Conservation (phyloP, 2,329 filamentous ascomycete species). For the Cercospora janseana region DNA sequence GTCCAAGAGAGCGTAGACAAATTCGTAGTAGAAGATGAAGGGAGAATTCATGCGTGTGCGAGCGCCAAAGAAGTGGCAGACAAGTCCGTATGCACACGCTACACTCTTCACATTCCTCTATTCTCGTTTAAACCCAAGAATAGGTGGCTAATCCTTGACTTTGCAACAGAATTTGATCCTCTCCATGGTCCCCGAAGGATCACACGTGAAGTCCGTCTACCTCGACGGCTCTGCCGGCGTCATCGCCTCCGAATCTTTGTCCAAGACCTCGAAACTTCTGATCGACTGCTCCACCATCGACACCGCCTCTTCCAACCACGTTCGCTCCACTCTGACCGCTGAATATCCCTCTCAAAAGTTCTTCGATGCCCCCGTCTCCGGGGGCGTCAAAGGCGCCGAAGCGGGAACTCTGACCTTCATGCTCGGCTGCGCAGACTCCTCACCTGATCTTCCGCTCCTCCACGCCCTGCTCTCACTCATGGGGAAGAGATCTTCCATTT, state of each 20-base stretch:
- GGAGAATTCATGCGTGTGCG: conserved; percentile 41
- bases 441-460: conserved; percentile 47
- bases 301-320: conserved; percentile 50
- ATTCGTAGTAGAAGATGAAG: conserved; percentile 43
- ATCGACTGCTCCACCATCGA: conserved; percentile 59
- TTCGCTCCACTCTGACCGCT: conserved; percentile 42
- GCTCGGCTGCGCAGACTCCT: conserved; percentile 50
- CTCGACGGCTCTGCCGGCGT: conserved; percentile 47
- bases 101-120: too few species aligned
- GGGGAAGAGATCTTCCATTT: conserved; percentile 49
- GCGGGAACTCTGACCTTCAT: conserved; percentile 57
- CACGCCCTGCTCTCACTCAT: conserved; percentile 50
- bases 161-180: conserved; percentile 53
- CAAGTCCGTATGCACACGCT: conserved; percentile 46
- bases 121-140: too few species aligned
- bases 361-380: conserved; percentile 56
- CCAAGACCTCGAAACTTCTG: conserved; percentile 47
- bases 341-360: conserved; percentile 46
- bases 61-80: conserved; percentile 52
- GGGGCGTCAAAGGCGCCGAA: conserved; percentile 53
- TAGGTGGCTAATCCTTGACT: too few species aligned
- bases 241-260: conserved; percentile 41
- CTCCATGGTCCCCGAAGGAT: conserved; percentile 56
- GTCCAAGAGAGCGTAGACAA: conserved; percentile 45
- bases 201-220: conserved; percentile 53